Evolutionary conservation across 768 basidiomycete genomes (phyloP).

Genomic region (Auriscalpium microsporum): DNA sequence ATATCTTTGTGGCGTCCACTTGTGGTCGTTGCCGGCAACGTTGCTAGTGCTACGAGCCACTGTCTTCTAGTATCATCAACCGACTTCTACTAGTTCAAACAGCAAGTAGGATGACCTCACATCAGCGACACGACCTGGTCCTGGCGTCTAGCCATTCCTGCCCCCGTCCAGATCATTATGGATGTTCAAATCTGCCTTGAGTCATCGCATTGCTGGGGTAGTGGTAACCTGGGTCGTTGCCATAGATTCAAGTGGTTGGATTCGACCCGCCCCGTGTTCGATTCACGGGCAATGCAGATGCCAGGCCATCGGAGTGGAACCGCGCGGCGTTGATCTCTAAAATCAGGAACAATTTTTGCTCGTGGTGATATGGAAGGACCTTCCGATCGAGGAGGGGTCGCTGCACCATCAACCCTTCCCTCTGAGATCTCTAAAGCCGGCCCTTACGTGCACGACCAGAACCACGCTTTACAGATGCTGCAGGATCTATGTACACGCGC

Average conservation of each 20-base stretch:
- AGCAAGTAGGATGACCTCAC: too few relatives aligned
- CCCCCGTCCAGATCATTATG: too few relatives aligned
- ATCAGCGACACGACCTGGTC: too few relatives aligned
- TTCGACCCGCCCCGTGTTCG: not conserved
- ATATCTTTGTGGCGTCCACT: too few relatives aligned
- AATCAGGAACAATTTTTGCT: not conserved
- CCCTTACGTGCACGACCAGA: conserved; percentile 7
- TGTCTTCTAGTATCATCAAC: too few relatives aligned
- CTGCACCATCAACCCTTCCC: conserved; percentile 15
- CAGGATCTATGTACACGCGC: conserved; percentile 11
- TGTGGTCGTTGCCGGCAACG: too few relatives aligned
- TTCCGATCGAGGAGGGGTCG: conserved; percentile 45
- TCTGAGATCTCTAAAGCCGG: not conserved
- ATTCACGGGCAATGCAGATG: not conserved
- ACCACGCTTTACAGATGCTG: conserved; percentile 2
- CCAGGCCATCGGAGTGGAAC: too few relatives aligned
- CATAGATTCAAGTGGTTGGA: conserved; percentile 21
- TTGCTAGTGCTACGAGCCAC: too few relatives aligned
- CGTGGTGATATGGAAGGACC: conserved; percentile 37
- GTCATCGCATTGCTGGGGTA: conserved; percentile 26
- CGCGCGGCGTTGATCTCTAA: too few relatives aligned
- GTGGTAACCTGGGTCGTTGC: conserved; percentile 62
- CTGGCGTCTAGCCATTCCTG: too few relatives aligned
- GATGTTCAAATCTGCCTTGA: too few relatives aligned
- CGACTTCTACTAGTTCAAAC: too few relatives aligned